phyloP scores from a whole-genome alignment of 305 asterid genomes.

The Lippia alba region DNA sequence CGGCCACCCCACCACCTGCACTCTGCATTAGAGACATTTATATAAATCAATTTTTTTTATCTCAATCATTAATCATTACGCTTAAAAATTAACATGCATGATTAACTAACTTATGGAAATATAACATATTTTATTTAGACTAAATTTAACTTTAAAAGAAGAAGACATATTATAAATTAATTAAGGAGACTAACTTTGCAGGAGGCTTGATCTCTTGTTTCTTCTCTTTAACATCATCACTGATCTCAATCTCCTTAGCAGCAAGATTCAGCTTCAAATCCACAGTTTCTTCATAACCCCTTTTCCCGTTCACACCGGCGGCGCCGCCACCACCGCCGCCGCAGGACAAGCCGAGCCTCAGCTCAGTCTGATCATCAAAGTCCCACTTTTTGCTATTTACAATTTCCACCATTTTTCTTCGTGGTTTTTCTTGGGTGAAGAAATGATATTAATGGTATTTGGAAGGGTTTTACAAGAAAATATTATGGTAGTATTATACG shows the following conservation, averaged over 20 bases:
- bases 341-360: conserved; percentile 77
- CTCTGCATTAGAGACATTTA: conserved; percentile 47
- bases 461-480: not conserved
- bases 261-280: conserved; percentile 60
- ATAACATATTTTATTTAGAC: too few relatives aligned
- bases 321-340: not conserved
- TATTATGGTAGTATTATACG: conserved; percentile 14
- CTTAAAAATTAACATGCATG: too few relatives aligned
- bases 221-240: conserved; percentile 10
- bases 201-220: conserved; percentile 50
- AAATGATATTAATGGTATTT: too few relatives aligned
- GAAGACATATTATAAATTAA: too few relatives aligned
- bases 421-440: not conserved
- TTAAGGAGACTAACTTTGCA: conserved; percentile 42
- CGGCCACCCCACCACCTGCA: conserved; percentile 98
- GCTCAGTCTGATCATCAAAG: conserved; percentile 68
- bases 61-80: too few relatives aligned
- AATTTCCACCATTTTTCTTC: conserved; percentile 40
- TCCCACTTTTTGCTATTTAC: conserved; percentile 29
- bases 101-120: too few relatives aligned
- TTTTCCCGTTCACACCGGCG: conserved; percentile 44
- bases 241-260: conserved; percentile 30
- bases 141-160: too few relatives aligned
- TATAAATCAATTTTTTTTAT: too few relatives aligned
- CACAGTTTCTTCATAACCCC: conserved; percentile 54